These are phyloP conservation scores for Geranomyces variabilis DNA, from an alignment of 192 early-diverging fungal species.

Conservation along the genomic window DNA sequence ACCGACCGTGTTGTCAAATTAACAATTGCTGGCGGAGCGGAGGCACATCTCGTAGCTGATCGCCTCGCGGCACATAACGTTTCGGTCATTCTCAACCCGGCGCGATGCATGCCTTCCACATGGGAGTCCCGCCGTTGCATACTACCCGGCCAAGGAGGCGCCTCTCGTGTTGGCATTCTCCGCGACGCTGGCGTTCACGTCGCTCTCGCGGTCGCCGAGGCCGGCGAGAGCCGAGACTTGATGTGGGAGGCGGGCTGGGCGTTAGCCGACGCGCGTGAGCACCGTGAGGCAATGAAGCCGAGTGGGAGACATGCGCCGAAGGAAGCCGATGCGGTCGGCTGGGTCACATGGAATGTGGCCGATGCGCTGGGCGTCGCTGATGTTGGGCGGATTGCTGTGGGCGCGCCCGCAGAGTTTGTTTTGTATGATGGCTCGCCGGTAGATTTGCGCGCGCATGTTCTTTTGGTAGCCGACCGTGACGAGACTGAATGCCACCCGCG, in stretches of 20 bases:
- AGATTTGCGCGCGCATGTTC: constrained; percentile 59
- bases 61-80: constrained; percentile 58
- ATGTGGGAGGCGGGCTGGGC: constrained; percentile 82
- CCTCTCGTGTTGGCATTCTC: constrained; percentile 58
- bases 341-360: constrained; percentile 72
- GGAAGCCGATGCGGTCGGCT: constrained; percentile 63
- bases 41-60: constrained; percentile 66
- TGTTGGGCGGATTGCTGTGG: constrained; percentile 37
- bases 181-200: constrained; percentile 64
- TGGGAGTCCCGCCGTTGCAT: constrained; percentile 67
- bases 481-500: constrained; percentile 36
- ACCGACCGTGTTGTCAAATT: constrained; percentile 32
- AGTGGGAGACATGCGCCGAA: constrained; percentile 55
- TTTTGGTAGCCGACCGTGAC: constrained; percentile 64
- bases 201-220: constrained; percentile 48
- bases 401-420: constrained; percentile 55
- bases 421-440: constrained; percentile 68
- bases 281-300: neutral
- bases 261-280: constrained; percentile 41
- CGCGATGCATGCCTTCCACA: constrained; percentile 63
- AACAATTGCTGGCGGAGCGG: constrained; percentile 66
- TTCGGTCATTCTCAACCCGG: constrained; percentile 66
- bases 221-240: constrained; percentile 64
- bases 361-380: constrained; percentile 43
- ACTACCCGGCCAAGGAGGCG: constrained; percentile 50